phyloP scores from a whole-genome alignment of 2,329 filamentous ascomycete species.

The Cercospora brassicicola region DNA sequence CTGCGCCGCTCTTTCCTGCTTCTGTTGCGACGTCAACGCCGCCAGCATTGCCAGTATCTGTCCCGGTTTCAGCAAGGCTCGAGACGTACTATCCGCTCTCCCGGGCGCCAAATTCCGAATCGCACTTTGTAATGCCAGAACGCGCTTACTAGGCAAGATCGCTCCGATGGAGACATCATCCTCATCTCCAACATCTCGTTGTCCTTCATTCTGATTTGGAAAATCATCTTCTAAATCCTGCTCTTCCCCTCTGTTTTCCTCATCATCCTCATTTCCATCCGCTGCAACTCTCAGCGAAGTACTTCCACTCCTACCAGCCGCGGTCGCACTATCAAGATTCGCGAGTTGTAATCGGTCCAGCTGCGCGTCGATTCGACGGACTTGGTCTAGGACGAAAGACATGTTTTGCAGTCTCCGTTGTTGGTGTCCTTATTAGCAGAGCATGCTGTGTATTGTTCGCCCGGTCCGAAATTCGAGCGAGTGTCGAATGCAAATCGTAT shows the following conservation, averaged over 20 bases:
- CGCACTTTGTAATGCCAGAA: constrained; percentile 36
- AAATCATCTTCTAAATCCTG: background rate
- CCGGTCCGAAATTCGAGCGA: too few species aligned
- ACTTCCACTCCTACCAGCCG: background rate
- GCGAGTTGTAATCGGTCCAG: constrained; percentile 59
- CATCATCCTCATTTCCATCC: background rate
- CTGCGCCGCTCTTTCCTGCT: constrained; percentile 3
- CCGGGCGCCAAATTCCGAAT: constrained; percentile 36
- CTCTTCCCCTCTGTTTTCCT: too few species aligned
- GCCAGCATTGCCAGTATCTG: constrained; percentile 18
- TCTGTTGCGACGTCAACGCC: constrained; percentile 18
- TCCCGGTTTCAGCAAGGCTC: constrained; percentile 25
- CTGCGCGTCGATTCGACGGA: constrained; percentile 58
- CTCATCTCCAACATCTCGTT: too few species aligned
- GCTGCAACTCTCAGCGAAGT: background rate
- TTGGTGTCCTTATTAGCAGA: background rate
- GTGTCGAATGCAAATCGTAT: background rate
- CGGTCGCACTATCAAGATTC: constrained; percentile 27
- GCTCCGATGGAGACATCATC: background rate
- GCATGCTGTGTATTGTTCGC: background rate
- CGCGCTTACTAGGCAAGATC: constrained; percentile 29
- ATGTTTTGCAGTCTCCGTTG: constrained; percentile 24
- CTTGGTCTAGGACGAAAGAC: constrained; percentile 48
- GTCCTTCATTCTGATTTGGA: background rate
- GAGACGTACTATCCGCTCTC: constrained; percentile 24